Base-by-base conservation (phyloP, 148 eudicot genomes). In the Camellia japonica region DNA sequence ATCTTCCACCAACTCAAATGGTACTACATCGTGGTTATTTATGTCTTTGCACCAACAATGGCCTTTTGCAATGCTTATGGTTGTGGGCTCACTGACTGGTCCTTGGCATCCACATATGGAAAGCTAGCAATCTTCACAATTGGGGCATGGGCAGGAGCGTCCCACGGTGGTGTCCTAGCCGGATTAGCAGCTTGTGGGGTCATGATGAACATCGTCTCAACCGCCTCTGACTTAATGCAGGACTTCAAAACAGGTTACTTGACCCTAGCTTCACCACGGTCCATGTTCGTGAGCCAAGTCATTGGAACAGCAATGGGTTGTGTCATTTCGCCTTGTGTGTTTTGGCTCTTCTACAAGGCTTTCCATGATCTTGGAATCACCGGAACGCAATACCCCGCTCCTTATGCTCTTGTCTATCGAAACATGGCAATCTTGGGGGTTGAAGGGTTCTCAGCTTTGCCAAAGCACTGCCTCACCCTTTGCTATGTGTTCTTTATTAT, bases 31-130 rank as follows among this genome's bases (percentile, higher is more conserved):
- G 83, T 84, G 41, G 88, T 90, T 51, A 89, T 94, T 66, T 94
- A 94, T 82, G n/a, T 90, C 10, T 59, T 86, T 49, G 94, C 98
- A 9, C 98, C 98, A 0, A 60, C 72, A 1, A 83, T 95, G 7
- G 97, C 90, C 61, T 95, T 95, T 67, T 95, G 98, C 81, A 95
- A 93, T 76, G 93, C 98, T 13, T 95, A 95, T 49, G 98, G 98
- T 0, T 85, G 90, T 73, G 97, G 98, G 41, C 91, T 95, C 18
- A 95, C 97, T 0, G 98, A 95, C 80, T 93, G 93, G 94, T 88
- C 94, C 61, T 64, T 93, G 47, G 97, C 92, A 8, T 90, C 97
- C 1, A 91, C 98, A 18, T 94, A 94, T 38, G 97, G 97, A 7
- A 93, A 90, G 81, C 80, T 94, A 13, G 95, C 90, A 1, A 91